Evolutionary conservation across 257 asterid species (phyloP).

Genomic region (Nicotiana tomentosiformis): DNA sequence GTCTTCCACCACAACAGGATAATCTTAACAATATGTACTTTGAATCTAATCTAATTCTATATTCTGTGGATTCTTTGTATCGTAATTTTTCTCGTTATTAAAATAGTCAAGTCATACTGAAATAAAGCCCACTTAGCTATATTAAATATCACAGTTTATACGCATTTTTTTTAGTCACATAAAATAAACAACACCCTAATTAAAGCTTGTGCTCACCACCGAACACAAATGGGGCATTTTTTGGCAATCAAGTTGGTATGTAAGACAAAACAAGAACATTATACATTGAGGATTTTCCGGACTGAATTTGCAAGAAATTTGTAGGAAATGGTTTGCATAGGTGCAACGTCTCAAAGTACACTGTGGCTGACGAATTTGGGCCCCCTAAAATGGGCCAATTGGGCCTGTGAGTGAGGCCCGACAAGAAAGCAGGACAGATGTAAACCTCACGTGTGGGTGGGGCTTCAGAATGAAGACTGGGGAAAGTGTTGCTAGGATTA

Average conservation of each 20-base stretch:
- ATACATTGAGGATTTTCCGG: neutral
- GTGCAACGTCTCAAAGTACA: neutral
- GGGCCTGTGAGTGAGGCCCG: slow-evolving; percentile 29
- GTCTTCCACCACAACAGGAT: neutral
- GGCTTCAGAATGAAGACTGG: slow-evolving; percentile 12
- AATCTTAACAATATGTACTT: neutral
- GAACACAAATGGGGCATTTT: neutral
- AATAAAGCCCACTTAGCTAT: neutral
- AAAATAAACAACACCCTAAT: neutral
- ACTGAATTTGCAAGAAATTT: neutral
- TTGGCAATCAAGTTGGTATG: neutral
- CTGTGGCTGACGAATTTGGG: slow-evolving; percentile 15
- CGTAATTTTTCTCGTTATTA: neutral
- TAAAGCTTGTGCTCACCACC: neutral
- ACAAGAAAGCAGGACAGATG: slow-evolving; percentile 31
- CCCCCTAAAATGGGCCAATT: slow-evolving; percentile 18
- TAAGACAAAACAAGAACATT: neutral
- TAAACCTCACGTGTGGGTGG: slow-evolving; percentile 44
- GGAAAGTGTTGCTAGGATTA: slow-evolving; percentile 10
- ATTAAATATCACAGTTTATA: neutral
- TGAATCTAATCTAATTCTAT: too few species aligned
- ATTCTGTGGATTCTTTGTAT: neutral
- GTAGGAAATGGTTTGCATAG: neutral
- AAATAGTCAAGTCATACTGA: neutral
- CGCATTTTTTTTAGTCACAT: neutral